Evolutionary conservation across 129 eudicot genomes (phyloP), one percentile per base, ranked within the genome.

Genomic region (Deinandra increscens): DNA sequence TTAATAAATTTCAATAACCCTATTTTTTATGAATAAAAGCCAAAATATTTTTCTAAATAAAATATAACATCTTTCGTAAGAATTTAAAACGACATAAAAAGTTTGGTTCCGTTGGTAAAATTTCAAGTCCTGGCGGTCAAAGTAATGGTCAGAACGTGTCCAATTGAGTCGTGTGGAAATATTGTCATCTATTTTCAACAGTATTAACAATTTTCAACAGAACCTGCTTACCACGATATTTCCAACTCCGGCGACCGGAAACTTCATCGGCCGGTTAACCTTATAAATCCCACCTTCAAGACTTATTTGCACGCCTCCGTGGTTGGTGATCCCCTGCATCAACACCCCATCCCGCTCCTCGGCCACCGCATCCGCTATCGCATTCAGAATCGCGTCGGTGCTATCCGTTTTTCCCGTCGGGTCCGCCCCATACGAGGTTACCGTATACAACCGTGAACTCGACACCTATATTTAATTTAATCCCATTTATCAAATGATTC

Each of bases 351-450:
- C 51, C 5, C 78, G 80, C 15, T 79, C 80, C 39, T 79, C 86
- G 14, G 75, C 44, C 46, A 83, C 82, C 9, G 89, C 99, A 31
- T 93, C 97, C 0, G 95, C 63, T 41, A 89, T 79, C 9, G 92
- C 97, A 46, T 9, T 56, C 1, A 83, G 61, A 43, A 93, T 77
- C 3, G 97, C 97, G 1, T 93, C 88, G 5, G 95, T 89, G 73
- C 99, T 93, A 79, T 93, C 99, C 0, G 51, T 50, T 78, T 75
- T 81, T 45, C 99, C 96, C 0, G 88, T 89, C 46, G 99, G 99
- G 73, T 93, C 99, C 1, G 99, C 99, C 7, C 97, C 99, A 18
- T 92, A 92, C 4, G 89, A 66, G 38, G 86, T 89, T 78, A 89
- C 95, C 13, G 76, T 82, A 69, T 81, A 84, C 19, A 79, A 80